phyloP scores from a whole-genome alignment of 176 grass and related monocot genomes.

The Tillandsia fasciculata region DNA sequence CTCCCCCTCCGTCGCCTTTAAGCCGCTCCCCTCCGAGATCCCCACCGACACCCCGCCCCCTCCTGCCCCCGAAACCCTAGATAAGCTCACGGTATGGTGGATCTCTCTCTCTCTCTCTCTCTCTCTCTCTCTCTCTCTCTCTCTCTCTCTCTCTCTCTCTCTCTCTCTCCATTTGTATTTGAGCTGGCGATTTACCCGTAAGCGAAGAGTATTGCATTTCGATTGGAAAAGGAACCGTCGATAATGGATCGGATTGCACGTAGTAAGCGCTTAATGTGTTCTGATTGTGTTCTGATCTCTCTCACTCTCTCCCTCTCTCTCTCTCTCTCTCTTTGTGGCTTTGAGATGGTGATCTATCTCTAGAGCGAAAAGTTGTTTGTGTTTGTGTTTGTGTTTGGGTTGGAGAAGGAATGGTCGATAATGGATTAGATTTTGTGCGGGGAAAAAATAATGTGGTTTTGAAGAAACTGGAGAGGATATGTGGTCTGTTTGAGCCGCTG shows the following conservation, averaged over 20 bases:
- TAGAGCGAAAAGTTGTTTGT: not conserved
- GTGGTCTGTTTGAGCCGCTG: constrained; percentile 13
- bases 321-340: not conserved
- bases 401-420: not conserved
- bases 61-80: constrained; percentile 22
- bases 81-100: constrained; percentile 58
- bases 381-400: too few species aligned
- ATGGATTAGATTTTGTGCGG: too few species aligned
- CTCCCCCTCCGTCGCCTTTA: constrained; percentile 56
- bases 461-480: not conserved
- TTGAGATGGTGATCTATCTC: not conserved
- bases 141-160: not conserved
- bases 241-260: not conserved
- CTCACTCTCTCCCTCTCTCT: too few species aligned
- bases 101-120: not conserved
- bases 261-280: not conserved
- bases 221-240: not conserved
- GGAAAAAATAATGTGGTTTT: not conserved
- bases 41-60: constrained; percentile 42
- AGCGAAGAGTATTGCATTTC: not conserved
- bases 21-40: constrained; percentile 59
- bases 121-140: not conserved
- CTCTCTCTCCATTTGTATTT: not conserved
- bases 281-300: not conserved
- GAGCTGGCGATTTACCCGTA: not conserved